Base-by-base conservation (phyloP, 331 rosid genomes). In the Dryas integrifolia region DNA sequence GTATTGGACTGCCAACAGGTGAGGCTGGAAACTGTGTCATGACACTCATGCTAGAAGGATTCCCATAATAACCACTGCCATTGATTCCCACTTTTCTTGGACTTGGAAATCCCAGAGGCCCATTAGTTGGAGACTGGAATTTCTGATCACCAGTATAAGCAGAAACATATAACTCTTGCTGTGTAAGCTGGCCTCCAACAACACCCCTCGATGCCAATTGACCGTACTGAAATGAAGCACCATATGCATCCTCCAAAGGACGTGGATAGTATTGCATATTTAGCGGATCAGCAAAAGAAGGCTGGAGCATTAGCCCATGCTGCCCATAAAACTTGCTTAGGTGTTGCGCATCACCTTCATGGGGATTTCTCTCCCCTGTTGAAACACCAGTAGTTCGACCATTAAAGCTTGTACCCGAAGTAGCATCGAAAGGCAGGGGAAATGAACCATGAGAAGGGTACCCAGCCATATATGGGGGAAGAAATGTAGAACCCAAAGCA, bases 301-400 rank as follows among this genome's bases (percentile, higher is more conserved):
- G 83, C 73, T 86, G 94, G 69, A 81, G 70, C 7, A 88, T 79
- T 75, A 59, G 88, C 73, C 88, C 91, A 76, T 47, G 82, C 71
- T 92, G 98, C 60, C 88, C 95, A 76, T 86, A 80, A 45, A 78
- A 86, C 85, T 90, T 90, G 82, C 82, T 84, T 50, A 76, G 80
- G 40, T 88, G 88, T 35, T 65, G 84, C 84, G 83, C 59, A 79
- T 92, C 94, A 74, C 86, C 81, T 59, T 86, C 95, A 47, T 80
- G 86, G 13, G 85, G 77, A 79, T 82, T 67, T 72, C 76, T 82
- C 72, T 86, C 94, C 57, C 82, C 86, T 18, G 84, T 75, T 35
- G 90, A 82, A 84, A 81, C 80, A 64, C 85, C 91, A 70, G 86
- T 72, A 49, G 88, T 67, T 78, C 74, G 91, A 59, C 81, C 72